A percentile compares a stretch with the other conserved stretches of the same genome.
Conservation (phyloP, 169 alveolate genomes). For the Eimeria praecox region DNA sequence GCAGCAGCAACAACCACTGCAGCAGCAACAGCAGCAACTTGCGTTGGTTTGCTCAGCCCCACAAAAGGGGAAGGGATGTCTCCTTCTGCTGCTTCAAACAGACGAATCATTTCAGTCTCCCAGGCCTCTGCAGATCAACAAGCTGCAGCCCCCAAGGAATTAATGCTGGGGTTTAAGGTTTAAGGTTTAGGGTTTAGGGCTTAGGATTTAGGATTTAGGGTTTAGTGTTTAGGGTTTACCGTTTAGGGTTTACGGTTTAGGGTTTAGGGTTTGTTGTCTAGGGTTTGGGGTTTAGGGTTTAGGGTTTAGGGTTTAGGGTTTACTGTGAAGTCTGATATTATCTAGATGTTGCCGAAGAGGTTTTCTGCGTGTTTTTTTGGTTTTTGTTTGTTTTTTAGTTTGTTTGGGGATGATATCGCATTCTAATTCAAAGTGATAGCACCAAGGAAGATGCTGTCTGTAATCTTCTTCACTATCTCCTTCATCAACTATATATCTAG, state of each 20-base stretch:
- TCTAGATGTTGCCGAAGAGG: neutral
- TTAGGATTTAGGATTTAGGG: neutral
- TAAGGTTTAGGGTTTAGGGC: neutral
- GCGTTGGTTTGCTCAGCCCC: slow-evolving; percentile 9
- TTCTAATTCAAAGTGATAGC: slow-evolving; percentile 32
- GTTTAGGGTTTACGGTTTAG: neutral
- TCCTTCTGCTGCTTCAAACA: slow-evolving; percentile 50
- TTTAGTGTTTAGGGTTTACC: too few relatives aligned
- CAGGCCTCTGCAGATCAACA: slow-evolving; percentile 7
- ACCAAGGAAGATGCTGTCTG: slow-evolving; percentile 39
- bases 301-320: neutral
- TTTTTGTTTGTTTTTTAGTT: neutral
- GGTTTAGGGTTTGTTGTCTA: neutral
- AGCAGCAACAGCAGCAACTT: slow-evolving; percentile 41
- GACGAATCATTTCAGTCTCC: slow-evolving; percentile 4
- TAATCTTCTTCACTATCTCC: neutral
- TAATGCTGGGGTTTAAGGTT: neutral
- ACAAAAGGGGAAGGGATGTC: neutral
- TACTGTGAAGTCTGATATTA: neutral
- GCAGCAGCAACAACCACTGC: neutral
- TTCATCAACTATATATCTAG: neutral
- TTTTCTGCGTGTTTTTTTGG: neutral
- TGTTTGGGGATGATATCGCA: neutral
- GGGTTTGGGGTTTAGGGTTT: neutral
- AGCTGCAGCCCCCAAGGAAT: neutral